These are phyloP conservation scores for Bifiguratus adelaidae DNA, from an alignment of 192 early-diverging fungal species.

Conservation along the genomic window DNA sequence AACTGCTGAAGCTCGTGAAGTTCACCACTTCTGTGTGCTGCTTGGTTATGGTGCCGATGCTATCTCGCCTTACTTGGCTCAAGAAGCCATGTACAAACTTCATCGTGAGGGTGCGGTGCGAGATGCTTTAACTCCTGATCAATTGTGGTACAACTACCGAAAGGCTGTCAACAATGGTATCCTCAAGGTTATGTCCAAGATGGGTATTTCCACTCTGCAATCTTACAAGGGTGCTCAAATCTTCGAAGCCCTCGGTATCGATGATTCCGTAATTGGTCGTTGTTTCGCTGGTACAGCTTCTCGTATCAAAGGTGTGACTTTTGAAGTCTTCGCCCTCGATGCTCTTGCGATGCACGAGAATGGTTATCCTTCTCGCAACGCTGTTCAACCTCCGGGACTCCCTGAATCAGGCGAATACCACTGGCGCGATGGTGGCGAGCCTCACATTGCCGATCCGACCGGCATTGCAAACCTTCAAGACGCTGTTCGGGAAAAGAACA, in stretches of 20 bases:
- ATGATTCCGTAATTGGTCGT: conserved; percentile 71
- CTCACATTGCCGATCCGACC: conserved; percentile 85
- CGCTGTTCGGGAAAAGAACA: conserved; percentile 89
- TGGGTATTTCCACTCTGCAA: conserved; percentile 97
- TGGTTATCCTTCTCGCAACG: conserved; percentile 70
- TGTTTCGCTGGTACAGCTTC: conserved; percentile 96
- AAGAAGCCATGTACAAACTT: conserved; percentile 84
- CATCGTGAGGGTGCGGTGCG: conserved; percentile 71
- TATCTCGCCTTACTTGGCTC: conserved; percentile 86
- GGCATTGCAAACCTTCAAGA: conserved; percentile 89
- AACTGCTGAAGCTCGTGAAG: conserved; percentile 90
- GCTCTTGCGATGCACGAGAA: conserved; percentile 75
- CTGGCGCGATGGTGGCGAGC: conserved; percentile 89
- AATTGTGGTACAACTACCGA: conserved; percentile 75
- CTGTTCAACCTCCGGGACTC: conserved; percentile 52
- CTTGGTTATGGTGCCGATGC: conserved; percentile 94
- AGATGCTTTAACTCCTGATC: conserved; percentile 45
- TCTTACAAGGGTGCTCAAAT: conserved; percentile 99
- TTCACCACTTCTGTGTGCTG: conserved; percentile 92
- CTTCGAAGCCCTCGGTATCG: conserved; percentile 93
- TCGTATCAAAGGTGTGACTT: conserved; percentile 84
- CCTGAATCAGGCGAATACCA: conserved; percentile 95
- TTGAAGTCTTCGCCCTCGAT: conserved; percentile 74
- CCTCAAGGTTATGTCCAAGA: conserved; percentile 99
- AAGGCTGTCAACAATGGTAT: conserved; percentile 90